Conservation (phyloP, 345 rosid genomes). For the Heritiera littoralis region DNA sequence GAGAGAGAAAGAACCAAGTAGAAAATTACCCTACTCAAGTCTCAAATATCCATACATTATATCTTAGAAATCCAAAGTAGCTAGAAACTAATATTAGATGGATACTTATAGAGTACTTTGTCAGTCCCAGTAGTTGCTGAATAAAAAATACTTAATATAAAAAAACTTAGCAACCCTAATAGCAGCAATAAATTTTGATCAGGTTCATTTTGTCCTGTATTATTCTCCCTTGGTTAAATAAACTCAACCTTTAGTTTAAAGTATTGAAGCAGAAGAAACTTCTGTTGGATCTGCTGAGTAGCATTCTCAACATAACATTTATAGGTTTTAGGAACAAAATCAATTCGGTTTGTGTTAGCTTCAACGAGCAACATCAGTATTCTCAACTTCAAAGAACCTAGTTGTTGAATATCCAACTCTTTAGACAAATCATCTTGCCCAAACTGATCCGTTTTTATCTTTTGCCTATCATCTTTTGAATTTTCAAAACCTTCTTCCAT, state of each 20-base stretch:
- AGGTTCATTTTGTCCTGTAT: neutral
- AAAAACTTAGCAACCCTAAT: neutral
- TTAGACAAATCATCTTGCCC: neutral
- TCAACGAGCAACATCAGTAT: too few species aligned
- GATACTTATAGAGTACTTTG: neutral
- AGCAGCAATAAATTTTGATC: neutral
- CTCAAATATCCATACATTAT: neutral
- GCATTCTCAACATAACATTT: neutral
- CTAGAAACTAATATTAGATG: neutral
- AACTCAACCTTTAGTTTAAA: neutral
- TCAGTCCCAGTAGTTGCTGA: too few species aligned
- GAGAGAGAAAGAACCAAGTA: neutral
- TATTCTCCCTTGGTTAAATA: neutral
- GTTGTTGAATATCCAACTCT: neutral
- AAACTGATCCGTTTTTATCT: neutral
- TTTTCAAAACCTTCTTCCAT: neutral
- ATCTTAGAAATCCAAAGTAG: neutral
- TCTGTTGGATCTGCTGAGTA: neutral
- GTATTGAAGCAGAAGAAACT: neutral
- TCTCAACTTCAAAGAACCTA: neutral
- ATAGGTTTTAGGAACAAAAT: neutral
- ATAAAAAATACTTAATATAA: neutral
- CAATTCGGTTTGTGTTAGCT: neutral
- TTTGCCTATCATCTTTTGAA: neutral
- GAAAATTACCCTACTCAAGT: neutral